Base-by-base conservation (phyloP, 2,329 filamentous ascomycete genomes). In the Rhinocladiella similis region DNA sequence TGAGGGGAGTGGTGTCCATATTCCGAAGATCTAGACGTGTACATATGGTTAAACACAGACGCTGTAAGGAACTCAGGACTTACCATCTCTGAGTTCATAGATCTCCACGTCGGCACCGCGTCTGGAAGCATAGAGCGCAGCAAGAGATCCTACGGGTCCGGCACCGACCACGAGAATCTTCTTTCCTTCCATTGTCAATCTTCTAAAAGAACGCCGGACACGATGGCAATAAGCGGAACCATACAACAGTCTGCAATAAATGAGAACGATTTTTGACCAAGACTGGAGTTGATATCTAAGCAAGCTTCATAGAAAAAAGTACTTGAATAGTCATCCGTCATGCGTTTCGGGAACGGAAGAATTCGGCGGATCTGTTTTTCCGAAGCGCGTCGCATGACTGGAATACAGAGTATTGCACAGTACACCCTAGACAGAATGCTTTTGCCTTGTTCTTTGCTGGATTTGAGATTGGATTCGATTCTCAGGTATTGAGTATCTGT, bases 61-160 rank as follows among this genome's bases (percentile, higher is more conserved):
- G 41, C 41, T 20, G 18, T 20, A 19, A 14, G 20, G 14, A 14
- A 27, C 13, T 25, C 9, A n/a, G n/a, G 19, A 78, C 84, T 71
- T 81, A 97, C 94, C 94, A 77, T 87, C 85, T 69, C 94, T 84
- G 64, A 99, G 77, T 74, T 99, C 94, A 72, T 97, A 99, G 48
- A 99, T 82, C 71, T 97, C 91, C 29, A 99, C 94, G 68, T 93
- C 79, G 72, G 96, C 86, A 42, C 92, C 94, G 71, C 93, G 82
- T 65, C 88, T 83, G 3, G 94, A 93, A 52, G 94, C 93, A 77
- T 97, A 99, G 5, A 99, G 77, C 42, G 91, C 94, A 20, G 94
- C 92, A 41, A 99, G 78, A 10, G 92, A 90, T 38, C 94, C 94
- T 6, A 99, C 94, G 0, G 94, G 94, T 1, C 94, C 94, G 53